These are phyloP conservation scores for Colletotrichum sp. DNA, from an alignment of 2,329 filamentous ascomycete species.

Conservation along the genomic window DNA sequence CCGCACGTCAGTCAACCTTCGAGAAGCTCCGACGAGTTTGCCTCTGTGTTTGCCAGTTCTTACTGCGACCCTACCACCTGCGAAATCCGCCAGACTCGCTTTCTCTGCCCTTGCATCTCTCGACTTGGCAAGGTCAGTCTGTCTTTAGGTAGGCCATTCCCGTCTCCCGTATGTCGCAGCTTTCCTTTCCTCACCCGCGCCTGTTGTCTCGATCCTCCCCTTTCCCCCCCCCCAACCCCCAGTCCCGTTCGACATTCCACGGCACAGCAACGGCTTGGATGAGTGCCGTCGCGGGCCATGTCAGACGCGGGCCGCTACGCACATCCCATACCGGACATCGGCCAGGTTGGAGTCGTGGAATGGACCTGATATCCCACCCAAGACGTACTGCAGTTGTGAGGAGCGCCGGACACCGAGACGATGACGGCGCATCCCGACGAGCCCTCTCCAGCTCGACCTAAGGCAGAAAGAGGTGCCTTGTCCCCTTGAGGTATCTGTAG, in stretches of 20 bases:
- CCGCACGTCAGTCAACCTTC: neutral
- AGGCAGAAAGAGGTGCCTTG: neutral
- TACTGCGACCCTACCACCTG: neutral
- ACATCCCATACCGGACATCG: neutral
- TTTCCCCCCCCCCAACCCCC: neutral
- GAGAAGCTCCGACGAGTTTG: neutral
- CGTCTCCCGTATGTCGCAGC: slow-evolving; percentile 5
- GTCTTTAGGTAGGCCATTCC: neutral
- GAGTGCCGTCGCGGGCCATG: neutral
- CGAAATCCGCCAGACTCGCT: neutral
- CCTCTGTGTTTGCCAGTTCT: neutral
- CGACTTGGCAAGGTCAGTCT: slow-evolving; percentile 1
- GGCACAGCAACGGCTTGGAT: neutral
- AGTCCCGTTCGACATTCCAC: neutral
- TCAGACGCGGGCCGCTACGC: neutral
- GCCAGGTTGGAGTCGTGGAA: neutral
- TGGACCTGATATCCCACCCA: neutral
- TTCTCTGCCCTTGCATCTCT: slow-evolving; percentile 4
- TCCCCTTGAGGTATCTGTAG: neutral
- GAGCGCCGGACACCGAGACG: neutral
- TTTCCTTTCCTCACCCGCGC: neutral
- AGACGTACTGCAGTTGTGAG: neutral
- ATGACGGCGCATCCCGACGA: neutral
- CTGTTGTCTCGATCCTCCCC: neutral
- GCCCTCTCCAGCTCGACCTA: neutral